A percentile compares a stretch with the other conserved stretches of the same genome.
Evolutionary conservation across 805 yeast species (phyloP).

Genomic region (Diddensiella caesifluorescens): DNA sequence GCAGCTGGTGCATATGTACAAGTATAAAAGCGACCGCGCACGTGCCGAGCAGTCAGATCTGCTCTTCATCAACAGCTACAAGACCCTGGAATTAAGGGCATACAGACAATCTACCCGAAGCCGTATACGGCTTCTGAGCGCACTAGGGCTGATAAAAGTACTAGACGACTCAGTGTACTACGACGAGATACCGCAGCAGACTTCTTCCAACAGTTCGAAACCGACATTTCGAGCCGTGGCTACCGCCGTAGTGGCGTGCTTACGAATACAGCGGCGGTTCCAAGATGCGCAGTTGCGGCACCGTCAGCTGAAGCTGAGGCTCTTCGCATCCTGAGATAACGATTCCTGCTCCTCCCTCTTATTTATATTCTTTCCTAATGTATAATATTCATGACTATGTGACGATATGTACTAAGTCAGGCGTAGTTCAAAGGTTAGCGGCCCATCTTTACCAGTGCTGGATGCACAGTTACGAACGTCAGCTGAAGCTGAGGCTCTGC

Average conservation of each 20-base stretch:
- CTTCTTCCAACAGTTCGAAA: not conserved
- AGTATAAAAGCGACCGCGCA: slow-evolving; percentile 10
- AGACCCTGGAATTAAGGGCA: slow-evolving; percentile 6
- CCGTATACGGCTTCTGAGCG: slow-evolving; percentile 7
- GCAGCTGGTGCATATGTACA: slow-evolving; percentile 1
- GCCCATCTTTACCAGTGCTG: slow-evolving; percentile 40
- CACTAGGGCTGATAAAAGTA: slow-evolving; percentile 7
- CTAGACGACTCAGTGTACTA: slow-evolving; percentile 8
- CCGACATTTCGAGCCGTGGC: slow-evolving; percentile 7
- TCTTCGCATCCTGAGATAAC: not conserved
- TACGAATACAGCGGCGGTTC: slow-evolving; percentile 7
- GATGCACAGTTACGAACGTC: not conserved
- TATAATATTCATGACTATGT: too few species aligned
- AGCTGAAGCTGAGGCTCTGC: too few species aligned
- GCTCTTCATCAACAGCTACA: slow-evolving; percentile 7
- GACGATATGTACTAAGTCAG: too few species aligned
- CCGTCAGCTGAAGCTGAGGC: too few species aligned
- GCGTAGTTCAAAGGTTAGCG: slow-evolving; percentile 35
- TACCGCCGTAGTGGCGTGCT: slow-evolving; percentile 6
- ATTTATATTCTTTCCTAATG: not conserved
- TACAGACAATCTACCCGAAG: slow-evolving; percentile 5
- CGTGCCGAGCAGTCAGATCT: slow-evolving; percentile 9
- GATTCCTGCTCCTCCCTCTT: not conserved
- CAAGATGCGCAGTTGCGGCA: not conserved
- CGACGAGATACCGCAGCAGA: not conserved